Evolutionary conservation across 2,329 filamentous ascomycete species (phyloP), one percentile per base, ranked within the genome.

Genomic region (Zymoseptoria brevis): DNA sequence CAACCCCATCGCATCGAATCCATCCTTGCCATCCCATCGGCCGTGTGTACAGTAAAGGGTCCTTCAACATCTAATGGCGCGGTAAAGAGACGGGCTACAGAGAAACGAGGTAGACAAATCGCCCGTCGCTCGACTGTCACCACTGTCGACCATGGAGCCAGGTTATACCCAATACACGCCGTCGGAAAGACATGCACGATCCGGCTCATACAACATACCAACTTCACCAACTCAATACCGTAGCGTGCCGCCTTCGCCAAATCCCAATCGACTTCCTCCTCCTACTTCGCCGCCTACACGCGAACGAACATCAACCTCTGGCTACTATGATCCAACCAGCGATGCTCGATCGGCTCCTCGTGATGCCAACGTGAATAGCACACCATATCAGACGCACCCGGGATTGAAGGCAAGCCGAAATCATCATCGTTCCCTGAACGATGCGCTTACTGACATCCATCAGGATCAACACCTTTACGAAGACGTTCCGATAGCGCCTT

Each of bases 251-350:
- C 59, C 69, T 50, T 73, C 74, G 49, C 73, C 75, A 13, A 69
- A 63, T 26, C 62, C 73, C 57, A 67, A 73, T 63, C 73, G 73
- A 62, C 71, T 76, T 52, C 75, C 74, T 30, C 63, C 66, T 50
- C 64, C 67, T 19, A 61, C 66, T 26, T 63, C 66, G 19, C 63
- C 68, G 19, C 55, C 67, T 19, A 73, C 63, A 57, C 75, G 75
- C 68, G 74, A 76, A 62, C 70, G 69, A 61, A 29, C 51, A 19
- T 68, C 73, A n/a, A 66, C 71, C 19, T 74, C 75, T 57, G 74
- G 74, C 67, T 80, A 79, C 72, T 80, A 80, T 72, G 78, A 80
- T 67, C 78, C 77, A 7, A 77, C 75, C 50, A 75, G 74, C 59
- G 77, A 79, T 65, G 73, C 76, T 67, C 74, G 75, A 64, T 60